Percentiles rank a stretch among this genome's conserved stretches.
Evolutionary conservation across 2,329 filamentous ascomycete species (phyloP).

Genomic region (Nannizziopsis arthrosporioides): DNA sequence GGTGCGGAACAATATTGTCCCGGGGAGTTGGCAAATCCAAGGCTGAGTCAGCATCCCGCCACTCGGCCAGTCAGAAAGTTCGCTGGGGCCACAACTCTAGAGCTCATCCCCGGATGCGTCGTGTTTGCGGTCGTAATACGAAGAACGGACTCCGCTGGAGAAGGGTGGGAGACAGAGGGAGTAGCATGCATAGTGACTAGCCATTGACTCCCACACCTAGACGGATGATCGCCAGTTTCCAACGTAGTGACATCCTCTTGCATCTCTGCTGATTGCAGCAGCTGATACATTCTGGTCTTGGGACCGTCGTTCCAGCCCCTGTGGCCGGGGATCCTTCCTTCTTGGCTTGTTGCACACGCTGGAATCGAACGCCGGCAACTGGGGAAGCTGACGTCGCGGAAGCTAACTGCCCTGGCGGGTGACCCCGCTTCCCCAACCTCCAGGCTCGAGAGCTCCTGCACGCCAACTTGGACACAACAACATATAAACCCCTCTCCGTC

Average conservation of each 20-base stretch:
- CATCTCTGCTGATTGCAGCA: conserved; percentile 4
- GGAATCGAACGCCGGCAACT: neutral
- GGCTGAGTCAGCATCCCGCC: no score
- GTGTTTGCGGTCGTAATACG: no score
- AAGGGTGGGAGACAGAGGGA: no score
- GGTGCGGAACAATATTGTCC: no score
- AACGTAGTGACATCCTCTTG: neutral
- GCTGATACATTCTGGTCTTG: conserved; percentile 5
- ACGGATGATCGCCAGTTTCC: neutral
- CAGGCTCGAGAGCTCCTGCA: neutral
- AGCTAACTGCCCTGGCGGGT: neutral
- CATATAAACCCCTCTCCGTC: no score
- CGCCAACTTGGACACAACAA: neutral
- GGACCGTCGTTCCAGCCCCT: neutral
- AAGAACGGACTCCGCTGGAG: no score
- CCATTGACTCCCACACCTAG: neutral
- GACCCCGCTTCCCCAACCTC: conserved; percentile 6
- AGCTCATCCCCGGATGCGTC: no score
- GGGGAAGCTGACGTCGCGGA: neutral
- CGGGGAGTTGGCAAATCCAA: no score
- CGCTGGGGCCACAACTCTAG: no score
- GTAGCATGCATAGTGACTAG: neutral
- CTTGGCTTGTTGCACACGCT: no score
- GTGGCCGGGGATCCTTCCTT: no score
- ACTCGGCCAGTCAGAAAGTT: no score